Evolutionary conservation across 108 stramenopile species (phyloP).

Genomic region (Pelagomonas calceolata): DNA sequence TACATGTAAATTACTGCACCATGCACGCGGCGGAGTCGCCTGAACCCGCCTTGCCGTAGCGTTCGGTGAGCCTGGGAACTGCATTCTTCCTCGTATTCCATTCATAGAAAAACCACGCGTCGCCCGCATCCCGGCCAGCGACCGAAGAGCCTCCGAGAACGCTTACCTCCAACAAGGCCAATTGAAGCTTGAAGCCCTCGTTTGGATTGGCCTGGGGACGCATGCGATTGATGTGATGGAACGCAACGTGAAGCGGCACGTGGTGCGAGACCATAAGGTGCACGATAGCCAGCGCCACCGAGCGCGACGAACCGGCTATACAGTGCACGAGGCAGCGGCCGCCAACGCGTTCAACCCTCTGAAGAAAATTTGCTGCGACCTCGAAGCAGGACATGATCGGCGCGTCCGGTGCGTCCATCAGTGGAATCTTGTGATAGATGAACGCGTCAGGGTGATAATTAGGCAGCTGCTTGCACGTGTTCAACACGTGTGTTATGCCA

Average conservation of each 20-base stretch:
- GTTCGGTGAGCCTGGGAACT: conserved; percentile 1
- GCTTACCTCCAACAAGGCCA: conserved; percentile 17
- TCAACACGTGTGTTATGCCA: conserved; percentile 27
- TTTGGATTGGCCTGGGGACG: conserved; percentile 23
- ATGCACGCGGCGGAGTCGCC: too few species aligned
- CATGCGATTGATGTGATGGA: conserved; percentile 16
- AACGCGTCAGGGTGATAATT: conserved; percentile 20
- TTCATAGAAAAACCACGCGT: conserved; percentile 21
- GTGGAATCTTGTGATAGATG: conserved; percentile 17
- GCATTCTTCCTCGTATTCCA: conserved; percentile 20
- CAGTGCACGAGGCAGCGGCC: conserved; percentile 26
- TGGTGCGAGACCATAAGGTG: conserved; percentile 22
- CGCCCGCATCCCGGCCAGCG: neutral
- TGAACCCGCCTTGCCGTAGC: too few species aligned
- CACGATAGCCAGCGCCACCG: conserved; percentile 16
- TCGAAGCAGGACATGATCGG: conserved; percentile 8
- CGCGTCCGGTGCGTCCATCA: conserved; percentile 10
- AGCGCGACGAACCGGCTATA: conserved; percentile 24
- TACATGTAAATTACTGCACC: too few species aligned
- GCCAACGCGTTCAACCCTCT: conserved; percentile 18
- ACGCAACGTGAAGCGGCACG: conserved; percentile 17
- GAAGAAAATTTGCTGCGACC: conserved; percentile 8
- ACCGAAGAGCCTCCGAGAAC: conserved; percentile 19
- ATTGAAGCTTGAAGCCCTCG: conserved; percentile 28
- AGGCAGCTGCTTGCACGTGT: conserved; percentile 20